These are phyloP conservation scores for Borealophlyctis nickersoniae DNA, from an alignment of 192 early-diverging fungal genomes.

Conservation along the genomic window DNA sequence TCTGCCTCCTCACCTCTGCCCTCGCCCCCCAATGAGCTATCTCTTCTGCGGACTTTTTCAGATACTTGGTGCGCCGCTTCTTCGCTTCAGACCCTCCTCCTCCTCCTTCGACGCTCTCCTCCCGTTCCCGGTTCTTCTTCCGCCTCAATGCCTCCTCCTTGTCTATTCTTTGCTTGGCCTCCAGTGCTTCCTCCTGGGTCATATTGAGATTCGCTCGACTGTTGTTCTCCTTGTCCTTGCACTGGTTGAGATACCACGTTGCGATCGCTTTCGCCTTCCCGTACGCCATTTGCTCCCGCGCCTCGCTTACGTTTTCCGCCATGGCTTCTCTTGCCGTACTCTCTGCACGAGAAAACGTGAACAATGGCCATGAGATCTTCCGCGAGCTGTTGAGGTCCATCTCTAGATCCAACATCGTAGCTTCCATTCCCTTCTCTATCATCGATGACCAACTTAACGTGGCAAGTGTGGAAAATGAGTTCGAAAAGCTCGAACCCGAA, in stretches of 20 bases:
- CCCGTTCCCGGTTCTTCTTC: constrained; percentile 4
- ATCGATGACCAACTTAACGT: constrained; percentile 13
- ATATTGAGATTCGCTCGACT: neutral
- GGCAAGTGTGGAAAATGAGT: constrained; percentile 20
- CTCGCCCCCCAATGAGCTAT: constrained; percentile 4
- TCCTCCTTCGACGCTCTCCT: neutral
- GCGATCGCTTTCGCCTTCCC: constrained; percentile 15
- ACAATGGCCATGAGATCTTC: constrained; percentile 18
- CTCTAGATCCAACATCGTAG: neutral
- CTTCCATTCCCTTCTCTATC: too few species aligned
- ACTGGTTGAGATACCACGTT: constrained; percentile 18
- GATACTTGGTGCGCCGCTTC: neutral
- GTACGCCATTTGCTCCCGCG: constrained; percentile 1
- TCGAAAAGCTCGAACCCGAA: constrained; percentile 12
- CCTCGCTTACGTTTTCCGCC: constrained; percentile 15
- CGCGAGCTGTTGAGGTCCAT: constrained; percentile 20
- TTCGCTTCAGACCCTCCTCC: neutral
- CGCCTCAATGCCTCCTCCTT: neutral
- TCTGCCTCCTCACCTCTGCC: neutral
- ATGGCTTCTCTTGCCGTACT: constrained; percentile 15
- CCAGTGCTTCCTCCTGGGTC: neutral
- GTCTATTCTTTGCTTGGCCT: neutral
- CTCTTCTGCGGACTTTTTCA: constrained; percentile 1
- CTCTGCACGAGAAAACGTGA: constrained; percentile 20
- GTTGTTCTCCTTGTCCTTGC: constrained; percentile 6